Evolutionary conservation across 1,284 basidiomycete species (phyloP).

Genomic region (Sutorius eximius): DNA sequence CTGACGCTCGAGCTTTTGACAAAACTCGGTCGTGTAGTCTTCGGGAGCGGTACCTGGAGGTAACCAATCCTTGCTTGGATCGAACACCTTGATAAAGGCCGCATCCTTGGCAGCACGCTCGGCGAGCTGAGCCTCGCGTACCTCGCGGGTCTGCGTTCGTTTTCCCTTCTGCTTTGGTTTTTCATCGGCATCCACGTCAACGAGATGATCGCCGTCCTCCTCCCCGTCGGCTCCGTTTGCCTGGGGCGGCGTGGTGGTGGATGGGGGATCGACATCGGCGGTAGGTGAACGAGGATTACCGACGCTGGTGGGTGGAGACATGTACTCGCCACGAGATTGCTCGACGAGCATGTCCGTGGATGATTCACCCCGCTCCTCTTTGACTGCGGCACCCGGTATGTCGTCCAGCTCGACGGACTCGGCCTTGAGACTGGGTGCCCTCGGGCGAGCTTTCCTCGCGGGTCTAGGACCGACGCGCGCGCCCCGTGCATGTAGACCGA

Average conservation of each 20-base stretch:
- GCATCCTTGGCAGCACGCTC: slow-evolving; percentile 55
- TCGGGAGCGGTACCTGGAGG: slow-evolving; percentile 65
- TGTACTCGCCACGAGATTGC: slow-evolving; percentile 11
- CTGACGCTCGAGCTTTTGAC: slow-evolving; percentile 83
- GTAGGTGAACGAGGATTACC: slow-evolving; percentile 23
- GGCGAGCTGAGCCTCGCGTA: slow-evolving; percentile 53
- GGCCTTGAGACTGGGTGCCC: slow-evolving; percentile 12
- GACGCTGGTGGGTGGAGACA: slow-evolving; percentile 33
- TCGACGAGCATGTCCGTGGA: slow-evolving; percentile 9
- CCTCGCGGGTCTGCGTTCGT: slow-evolving; percentile 49
- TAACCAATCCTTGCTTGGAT: slow-evolving; percentile 74
- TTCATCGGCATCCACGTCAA: slow-evolving; percentile 19
- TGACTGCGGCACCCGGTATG: slow-evolving; percentile 10
- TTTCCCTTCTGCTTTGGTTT: slow-evolving; percentile 46
- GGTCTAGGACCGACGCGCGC: slow-evolving; percentile 35
- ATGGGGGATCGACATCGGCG: slow-evolving; percentile 9
- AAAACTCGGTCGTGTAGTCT: slow-evolving; percentile 87
- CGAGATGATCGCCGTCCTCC: slow-evolving; percentile 13
- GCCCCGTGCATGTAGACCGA: slow-evolving; percentile 55
- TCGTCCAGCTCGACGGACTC: slow-evolving; percentile 30
- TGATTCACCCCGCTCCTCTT: slow-evolving; percentile 37
- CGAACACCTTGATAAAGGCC: slow-evolving; percentile 68
- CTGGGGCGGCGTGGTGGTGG: not conserved
- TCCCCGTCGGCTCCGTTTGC: slow-evolving; percentile 10
- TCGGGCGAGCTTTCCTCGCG: slow-evolving; percentile 18